Base-by-base conservation (phyloP, 768 basidiomycete species). In the Lyophyllum shimeji region DNA sequence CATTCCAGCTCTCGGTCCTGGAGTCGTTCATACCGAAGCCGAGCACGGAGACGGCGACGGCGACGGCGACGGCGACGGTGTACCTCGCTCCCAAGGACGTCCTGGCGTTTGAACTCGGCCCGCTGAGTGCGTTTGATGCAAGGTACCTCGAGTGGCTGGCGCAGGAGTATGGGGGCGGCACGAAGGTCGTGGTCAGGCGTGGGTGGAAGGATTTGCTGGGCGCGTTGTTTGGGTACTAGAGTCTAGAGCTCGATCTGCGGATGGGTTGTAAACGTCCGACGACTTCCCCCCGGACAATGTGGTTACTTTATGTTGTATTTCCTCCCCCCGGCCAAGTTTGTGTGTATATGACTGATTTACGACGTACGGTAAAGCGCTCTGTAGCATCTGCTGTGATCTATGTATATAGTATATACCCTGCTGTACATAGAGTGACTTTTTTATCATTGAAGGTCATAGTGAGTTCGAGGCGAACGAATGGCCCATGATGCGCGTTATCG, bases 71-170 rank as follows among this genome's bases (percentile, higher is more conserved):
- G 15, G 13, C 13, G 21, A 67, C 80, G 42, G 71, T 84, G 11
- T 64, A 64, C 25, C 68, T 92, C 17, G 76, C 80, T 1, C 82
- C 89, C 11, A 83, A 78, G 61, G 87, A 90, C 56, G 73, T 93
- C 7, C 52, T 83, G 11, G 74, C 82, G 13, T 85, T 93, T 46
- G 89, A 89, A 65, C 78, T 93, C 0, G 86, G 89, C 1, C 85
- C 90, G 7, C 70, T 90, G 55, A 93, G 90, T 63, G 71, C 75
- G 4, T 65, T 85, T 46, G 91, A 93, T 58, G 85, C 79, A n/a
- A 76, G 74, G 42, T 93, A 92, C 65, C 71, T 92, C 31, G 89
- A 90, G 66, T 93, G 89, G 89, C 73, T 94, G 17, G 82, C 77
- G 1, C 77, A 78, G 49, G 87, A 89, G 68, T 89, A 89, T 56